These are phyloP conservation scores for Pyrenophora tritici-repentis DNA, from an alignment of 2,329 filamentous ascomycete genomes.

Conservation along the genomic window DNA sequence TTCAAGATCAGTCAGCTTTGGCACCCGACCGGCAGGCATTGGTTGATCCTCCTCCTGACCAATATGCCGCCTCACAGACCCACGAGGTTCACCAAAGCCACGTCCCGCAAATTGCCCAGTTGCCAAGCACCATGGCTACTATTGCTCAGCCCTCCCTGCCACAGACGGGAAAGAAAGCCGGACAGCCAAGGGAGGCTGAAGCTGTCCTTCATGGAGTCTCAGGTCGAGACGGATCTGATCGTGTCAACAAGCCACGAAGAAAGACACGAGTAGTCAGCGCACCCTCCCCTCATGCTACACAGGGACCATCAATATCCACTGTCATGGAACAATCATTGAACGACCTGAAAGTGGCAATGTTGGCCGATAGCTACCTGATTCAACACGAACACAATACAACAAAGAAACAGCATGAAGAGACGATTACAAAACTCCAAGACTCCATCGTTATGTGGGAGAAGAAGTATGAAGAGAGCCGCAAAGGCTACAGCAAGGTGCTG, in stretches of 20 bases:
- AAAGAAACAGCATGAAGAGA: constrained; percentile 10
- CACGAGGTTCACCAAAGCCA: neutral
- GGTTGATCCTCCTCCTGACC: neutral
- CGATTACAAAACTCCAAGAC: constrained; percentile 13
- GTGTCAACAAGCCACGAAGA: constrained; percentile 17
- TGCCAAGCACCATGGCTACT: no score
- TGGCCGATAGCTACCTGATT: constrained; percentile 15
- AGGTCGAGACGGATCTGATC: neutral
- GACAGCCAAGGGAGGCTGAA: neutral
- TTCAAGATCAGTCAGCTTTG: neutral
- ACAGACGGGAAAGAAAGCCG: neutral
- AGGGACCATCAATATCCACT: neutral
- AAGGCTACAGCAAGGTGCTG: constrained; percentile 9
- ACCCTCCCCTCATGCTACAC: neutral
- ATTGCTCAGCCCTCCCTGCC: neutral
- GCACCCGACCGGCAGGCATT: neutral
- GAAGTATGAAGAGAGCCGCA: constrained; percentile 6
- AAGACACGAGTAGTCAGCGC: constrained; percentile 2
- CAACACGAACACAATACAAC: constrained; percentile 11
- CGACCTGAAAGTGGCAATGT: constrained; percentile 11
- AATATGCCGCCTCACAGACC: neutral
- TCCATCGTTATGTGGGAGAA: constrained; percentile 14
- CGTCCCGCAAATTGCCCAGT: neutral
- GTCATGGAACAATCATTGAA: constrained; percentile 14
- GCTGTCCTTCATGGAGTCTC: neutral